These are phyloP conservation scores for Coemansia sp. DNA, from an alignment of 192 early-diverging fungal species.

Conservation along the genomic window DNA sequence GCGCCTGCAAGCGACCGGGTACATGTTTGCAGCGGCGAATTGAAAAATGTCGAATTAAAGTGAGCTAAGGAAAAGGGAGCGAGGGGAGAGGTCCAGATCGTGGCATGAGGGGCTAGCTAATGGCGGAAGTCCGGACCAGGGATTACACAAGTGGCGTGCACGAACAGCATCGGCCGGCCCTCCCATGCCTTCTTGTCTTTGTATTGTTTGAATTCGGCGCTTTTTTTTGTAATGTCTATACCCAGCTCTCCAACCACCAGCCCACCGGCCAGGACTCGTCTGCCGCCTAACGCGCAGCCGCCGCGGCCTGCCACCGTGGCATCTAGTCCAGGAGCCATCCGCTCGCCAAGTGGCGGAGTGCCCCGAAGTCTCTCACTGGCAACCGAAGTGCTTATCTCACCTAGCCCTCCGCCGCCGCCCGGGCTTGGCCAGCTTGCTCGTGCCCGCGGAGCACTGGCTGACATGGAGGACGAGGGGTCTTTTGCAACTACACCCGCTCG, in stretches of 20 bases:
- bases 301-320: constrained; percentile 8
- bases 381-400: constrained; percentile 29
- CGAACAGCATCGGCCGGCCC: too few relatives aligned
- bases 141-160: too few relatives aligned
- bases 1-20: neutral
- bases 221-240: constrained; percentile 8
- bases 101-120: too few relatives aligned
- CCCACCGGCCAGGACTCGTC: neutral
- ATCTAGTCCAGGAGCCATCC: constrained; percentile 6
- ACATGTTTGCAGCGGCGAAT: too few relatives aligned
- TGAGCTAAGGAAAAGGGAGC: too few relatives aligned
- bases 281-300: constrained; percentile 45
- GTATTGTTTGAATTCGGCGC: too few relatives aligned
- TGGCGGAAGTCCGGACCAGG: too few relatives aligned
- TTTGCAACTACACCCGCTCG: constrained; percentile 1
- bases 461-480: constrained; percentile 14
- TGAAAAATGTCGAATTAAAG: too few relatives aligned
- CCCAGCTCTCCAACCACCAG: constrained; percentile 6
- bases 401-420: constrained; percentile 26
- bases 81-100: too few relatives aligned
- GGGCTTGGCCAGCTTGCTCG: neutral
- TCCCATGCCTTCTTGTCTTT: too few relatives aligned
- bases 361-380: constrained; percentile 26
- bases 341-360: constrained; percentile 12
- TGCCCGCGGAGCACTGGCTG: constrained; percentile 3